Percentiles rank a stretch among this genome's conserved stretches.
phyloP scores from a whole-genome alignment of 768 basidiomycete species.

The Russula sp. region DNA sequence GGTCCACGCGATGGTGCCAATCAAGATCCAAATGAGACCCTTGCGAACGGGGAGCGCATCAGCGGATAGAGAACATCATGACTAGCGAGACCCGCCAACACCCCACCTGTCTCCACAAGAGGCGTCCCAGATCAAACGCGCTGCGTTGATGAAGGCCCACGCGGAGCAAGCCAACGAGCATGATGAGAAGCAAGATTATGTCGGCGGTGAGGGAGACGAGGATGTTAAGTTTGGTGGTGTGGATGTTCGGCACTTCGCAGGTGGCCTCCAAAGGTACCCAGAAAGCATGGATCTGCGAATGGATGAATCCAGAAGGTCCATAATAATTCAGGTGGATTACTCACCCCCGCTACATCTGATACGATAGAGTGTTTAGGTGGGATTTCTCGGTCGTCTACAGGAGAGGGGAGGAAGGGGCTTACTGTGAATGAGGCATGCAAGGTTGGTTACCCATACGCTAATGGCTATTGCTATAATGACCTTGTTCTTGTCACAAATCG shows the following conservation, averaged over 20 bases:
- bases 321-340: not conserved
- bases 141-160: not conserved
- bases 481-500: not conserved
- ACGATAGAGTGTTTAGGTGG: not conserved
- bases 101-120: not conserved
- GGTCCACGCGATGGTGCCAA: not conserved
- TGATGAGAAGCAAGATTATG: not conserved
- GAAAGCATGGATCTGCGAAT: not conserved
- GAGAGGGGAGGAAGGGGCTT: not conserved
- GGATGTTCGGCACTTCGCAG: not conserved
- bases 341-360: not conserved
- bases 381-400: too few relatives aligned
- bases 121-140: not conserved
- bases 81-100: not conserved
- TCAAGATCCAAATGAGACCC: not conserved
- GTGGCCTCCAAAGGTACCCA: not conserved
- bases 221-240: not conserved
- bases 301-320: not conserved
- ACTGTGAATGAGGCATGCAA: not conserved
- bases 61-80: not conserved
- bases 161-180: not conserved
- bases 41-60: not conserved
- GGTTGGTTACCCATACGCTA: not conserved
- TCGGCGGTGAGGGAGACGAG: not conserved
- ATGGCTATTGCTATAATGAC: not conserved